phyloP scores from a whole-genome alignment of 176 grass and related monocot genomes.

The Rhynchospora breviuscula region DNA sequence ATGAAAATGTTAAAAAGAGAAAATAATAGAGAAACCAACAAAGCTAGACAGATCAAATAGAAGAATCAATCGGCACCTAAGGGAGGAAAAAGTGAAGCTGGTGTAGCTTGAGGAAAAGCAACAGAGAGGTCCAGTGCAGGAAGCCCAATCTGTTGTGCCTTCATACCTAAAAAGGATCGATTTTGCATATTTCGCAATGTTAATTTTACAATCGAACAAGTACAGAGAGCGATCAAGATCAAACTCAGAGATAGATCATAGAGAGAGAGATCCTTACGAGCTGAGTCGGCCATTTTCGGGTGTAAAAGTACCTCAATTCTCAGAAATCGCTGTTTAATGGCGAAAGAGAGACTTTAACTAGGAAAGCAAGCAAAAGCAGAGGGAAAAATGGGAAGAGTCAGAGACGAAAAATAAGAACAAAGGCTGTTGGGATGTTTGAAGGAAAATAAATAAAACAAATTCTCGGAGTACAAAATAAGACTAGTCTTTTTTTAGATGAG shows the following conservation, averaged over 20 bases:
- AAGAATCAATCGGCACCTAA: constrained; percentile 29
- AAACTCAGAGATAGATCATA: neutral
- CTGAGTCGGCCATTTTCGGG: neutral
- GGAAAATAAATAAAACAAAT: neutral
- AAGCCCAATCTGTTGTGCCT: constrained; percentile 37
- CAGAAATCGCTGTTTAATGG: neutral
- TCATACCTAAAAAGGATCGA: constrained; percentile 3
- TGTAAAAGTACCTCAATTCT: neutral
- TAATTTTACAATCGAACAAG: neutral
- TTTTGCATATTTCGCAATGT: neutral
- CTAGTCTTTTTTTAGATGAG: neutral
- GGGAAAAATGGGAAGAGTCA: neutral
- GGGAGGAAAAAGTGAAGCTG: constrained; percentile 59
- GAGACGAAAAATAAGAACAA: neutral
- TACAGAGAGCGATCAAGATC: neutral
- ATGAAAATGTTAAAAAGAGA: neutral
- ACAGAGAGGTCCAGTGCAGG: constrained; percentile 44
- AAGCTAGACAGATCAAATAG: neutral
- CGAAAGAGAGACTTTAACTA: neutral
- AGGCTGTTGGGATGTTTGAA: too few relatives aligned
- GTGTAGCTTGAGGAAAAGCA: constrained; percentile 63
- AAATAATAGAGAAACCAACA: neutral
- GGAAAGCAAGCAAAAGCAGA: neutral
- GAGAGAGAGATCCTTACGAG: constrained; percentile 11
- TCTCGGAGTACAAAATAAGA: neutral